Evolutionary conservation across 257 asterid species (phyloP).

Genomic region (Nicotiana benthamiana): DNA sequence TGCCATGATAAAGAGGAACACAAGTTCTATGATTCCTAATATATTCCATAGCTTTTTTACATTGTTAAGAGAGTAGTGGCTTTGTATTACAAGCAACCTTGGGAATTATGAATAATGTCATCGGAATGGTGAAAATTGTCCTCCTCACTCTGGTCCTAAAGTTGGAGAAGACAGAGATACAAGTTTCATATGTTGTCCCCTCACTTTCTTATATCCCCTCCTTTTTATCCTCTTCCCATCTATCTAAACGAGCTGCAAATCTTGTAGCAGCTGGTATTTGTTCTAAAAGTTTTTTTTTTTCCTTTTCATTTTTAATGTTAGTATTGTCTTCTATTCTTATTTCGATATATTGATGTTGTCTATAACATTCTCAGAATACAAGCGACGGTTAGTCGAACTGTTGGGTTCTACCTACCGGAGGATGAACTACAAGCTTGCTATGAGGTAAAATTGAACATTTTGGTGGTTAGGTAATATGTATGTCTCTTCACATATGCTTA

Average conservation of each 20-base stretch:
- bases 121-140: neutral
- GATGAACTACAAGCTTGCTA: slow-evolving; percentile 96
- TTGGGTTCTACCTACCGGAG: slow-evolving; percentile 43
- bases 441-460: slow-evolving; percentile 45
- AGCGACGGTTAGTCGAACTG: slow-evolving; percentile 44
- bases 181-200: neutral
- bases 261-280: neutral
- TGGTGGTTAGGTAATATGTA: slow-evolving; percentile 7
- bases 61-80: neutral
- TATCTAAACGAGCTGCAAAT: neutral
- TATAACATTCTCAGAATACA: slow-evolving; percentile 41
- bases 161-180: neutral
- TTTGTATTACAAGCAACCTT: neutral
- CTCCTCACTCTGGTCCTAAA: neutral
- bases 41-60: neutral
- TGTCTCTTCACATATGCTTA: slow-evolving; percentile 16
- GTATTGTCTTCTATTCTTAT: neutral
- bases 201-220: neutral
- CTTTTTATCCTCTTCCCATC: neutral
- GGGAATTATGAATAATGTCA: neutral
- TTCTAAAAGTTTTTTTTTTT: neutral
- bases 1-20: neutral
- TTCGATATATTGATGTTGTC: neutral
- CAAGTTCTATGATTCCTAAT: neutral
- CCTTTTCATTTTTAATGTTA: neutral